Percentiles rank a stretch among this genome's conserved stretches.
phyloP scores from a whole-genome alignment of 2,329 filamentous ascomycete genomes.

The Diaporthe sp. region DNA sequence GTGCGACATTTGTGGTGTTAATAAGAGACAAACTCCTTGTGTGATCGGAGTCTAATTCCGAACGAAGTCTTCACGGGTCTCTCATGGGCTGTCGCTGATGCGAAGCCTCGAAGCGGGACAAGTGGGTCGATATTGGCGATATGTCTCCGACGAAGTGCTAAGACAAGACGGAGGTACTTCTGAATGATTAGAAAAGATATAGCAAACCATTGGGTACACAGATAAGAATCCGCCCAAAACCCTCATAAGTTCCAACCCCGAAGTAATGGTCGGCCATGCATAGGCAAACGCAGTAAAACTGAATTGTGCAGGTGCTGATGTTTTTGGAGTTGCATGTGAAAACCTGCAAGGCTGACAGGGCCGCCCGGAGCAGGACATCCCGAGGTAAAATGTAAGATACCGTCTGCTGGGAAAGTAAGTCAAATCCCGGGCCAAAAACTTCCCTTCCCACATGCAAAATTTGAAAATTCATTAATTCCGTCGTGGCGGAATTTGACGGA shows the following conservation, averaged over 20 bases:
- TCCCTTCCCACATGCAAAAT: slow-evolving; percentile 2
- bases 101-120: too few relatives aligned
- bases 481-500: slow-evolving; percentile 15
- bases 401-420: not conserved
- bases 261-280: too few relatives aligned
- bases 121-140: not conserved
- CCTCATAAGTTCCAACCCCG: too few relatives aligned
- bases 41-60: not conserved
- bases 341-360: not conserved
- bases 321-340: slow-evolving; percentile 1
- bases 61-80: not conserved
- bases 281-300: not conserved
- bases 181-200: too few relatives aligned
- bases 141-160: not conserved
- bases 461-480: not conserved
- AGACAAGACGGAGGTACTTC: too few relatives aligned
- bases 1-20: not conserved
- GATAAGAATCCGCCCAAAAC: not conserved
- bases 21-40: not conserved
- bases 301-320: not conserved
- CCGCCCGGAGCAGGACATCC: not conserved
- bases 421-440: not conserved
- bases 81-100: not conserved
- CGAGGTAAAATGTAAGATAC: not conserved
- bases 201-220: not conserved